Evolutionary conservation across 1,139 yeast species (phyloP).

Genomic region (Yamadazyma jaroonii): DNA sequence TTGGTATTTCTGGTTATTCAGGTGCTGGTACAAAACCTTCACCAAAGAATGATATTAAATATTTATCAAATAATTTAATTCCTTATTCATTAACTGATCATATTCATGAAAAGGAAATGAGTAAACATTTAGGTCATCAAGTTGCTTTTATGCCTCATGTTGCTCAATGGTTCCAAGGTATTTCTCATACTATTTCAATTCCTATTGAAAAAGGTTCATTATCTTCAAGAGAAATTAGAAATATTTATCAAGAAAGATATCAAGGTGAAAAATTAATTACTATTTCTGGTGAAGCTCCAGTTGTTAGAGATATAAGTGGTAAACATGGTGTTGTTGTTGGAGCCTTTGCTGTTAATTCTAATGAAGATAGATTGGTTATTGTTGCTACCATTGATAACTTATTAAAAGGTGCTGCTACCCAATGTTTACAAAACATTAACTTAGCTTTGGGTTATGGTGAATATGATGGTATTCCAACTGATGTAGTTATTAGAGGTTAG

Average conservation of each 20-base stretch:
- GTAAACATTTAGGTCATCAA: conserved; percentile 69
- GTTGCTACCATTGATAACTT: conserved; percentile 95
- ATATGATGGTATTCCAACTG: conserved; percentile 87
- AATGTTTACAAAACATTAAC: conserved; percentile 93
- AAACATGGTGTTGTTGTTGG: conserved; percentile 95
- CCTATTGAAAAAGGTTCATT: conserved; percentile 73
- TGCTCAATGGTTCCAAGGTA: conserved; percentile 99
- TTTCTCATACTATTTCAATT: conserved; percentile 84
- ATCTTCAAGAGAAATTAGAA: conserved; percentile 78
- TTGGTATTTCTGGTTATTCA: conserved; percentile 97
- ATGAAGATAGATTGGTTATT: conserved; percentile 85
- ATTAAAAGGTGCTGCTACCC: conserved; percentile 98
- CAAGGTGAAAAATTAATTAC: conserved; percentile 84
- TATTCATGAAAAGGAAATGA: conserved; percentile 91
- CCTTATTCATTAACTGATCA: conserved; percentile 97
- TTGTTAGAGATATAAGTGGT: conserved; percentile 87
- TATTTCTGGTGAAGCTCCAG: conserved; percentile 86
- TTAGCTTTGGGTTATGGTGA: conserved; percentile 87
- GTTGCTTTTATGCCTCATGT: conserved; percentile 96
- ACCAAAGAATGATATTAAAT: conserved; percentile 82
- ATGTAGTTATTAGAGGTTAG: conserved; percentile 47
- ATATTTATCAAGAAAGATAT: conserved; percentile 84
- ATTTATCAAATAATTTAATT: conserved; percentile 76
- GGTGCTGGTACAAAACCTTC: conserved; percentile 99
- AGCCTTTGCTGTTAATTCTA: conserved; percentile 89